These are phyloP conservation scores for Fusarium sp. DNA, from an alignment of 2,329 filamentous ascomycete genomes.

Conservation along the genomic window DNA sequence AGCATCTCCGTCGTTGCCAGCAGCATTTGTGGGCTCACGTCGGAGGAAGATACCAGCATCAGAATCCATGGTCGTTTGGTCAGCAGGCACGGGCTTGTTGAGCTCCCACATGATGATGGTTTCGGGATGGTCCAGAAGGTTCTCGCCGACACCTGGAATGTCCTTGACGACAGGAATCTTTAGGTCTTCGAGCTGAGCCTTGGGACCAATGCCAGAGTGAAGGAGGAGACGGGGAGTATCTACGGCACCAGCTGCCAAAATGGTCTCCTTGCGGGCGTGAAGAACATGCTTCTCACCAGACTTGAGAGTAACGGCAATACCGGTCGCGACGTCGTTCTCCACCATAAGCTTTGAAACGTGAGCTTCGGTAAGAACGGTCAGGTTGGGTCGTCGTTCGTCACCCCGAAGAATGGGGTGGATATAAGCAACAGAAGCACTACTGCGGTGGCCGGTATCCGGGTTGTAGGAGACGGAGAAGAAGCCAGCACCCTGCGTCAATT, in stretches of 20 bases:
- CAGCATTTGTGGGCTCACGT: slow-evolving; percentile 76
- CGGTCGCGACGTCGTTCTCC: slow-evolving; percentile 74
- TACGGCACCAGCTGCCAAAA: slow-evolving; percentile 82
- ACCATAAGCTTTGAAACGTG: slow-evolving; percentile 88
- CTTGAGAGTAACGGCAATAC: slow-evolving; percentile 73
- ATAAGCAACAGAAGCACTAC: slow-evolving; percentile 89
- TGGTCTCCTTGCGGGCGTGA: slow-evolving; percentile 77
- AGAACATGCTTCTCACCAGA: slow-evolving; percentile 66
- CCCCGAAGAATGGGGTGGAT: slow-evolving; percentile 90
- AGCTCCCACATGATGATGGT: slow-evolving; percentile 78
- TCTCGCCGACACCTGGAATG: slow-evolving; percentile 69
- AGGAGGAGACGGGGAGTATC: slow-evolving; percentile 78
- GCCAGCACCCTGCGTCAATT: slow-evolving; percentile 79
- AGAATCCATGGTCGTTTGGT: slow-evolving; percentile 91
- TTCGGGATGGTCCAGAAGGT: slow-evolving; percentile 70
- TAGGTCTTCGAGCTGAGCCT: slow-evolving; percentile 63
- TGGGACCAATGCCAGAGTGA: slow-evolving; percentile 67
- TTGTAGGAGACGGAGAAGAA: slow-evolving; percentile 95
- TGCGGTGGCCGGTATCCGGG: slow-evolving; percentile 84
- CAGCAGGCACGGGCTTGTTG: slow-evolving; percentile 77
- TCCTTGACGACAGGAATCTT: slow-evolving; percentile 67
- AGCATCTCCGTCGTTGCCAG: slow-evolving; percentile 75
- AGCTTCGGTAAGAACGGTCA: slow-evolving; percentile 87
- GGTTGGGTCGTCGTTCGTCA: slow-evolving; percentile 82
- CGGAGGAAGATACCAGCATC: slow-evolving; percentile 91